Evolutionary conservation across 805 yeast genomes (phyloP).

Genomic region (Diddensiella transvaalensis): DNA sequence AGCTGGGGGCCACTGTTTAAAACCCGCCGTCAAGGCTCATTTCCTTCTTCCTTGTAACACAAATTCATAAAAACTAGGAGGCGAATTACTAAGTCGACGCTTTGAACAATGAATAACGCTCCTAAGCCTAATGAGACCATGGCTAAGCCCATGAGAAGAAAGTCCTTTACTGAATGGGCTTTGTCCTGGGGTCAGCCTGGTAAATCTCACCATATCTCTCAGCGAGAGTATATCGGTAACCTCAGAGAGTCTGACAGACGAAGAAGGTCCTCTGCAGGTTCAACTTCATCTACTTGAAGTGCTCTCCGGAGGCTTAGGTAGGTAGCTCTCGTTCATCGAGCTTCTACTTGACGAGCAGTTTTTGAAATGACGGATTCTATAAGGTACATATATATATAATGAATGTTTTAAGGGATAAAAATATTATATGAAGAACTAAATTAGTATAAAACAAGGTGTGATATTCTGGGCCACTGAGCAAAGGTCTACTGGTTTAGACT

Average conservation of each 20-base stretch:
- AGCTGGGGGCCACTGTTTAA: too few relatives aligned
- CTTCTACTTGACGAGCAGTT: too few relatives aligned
- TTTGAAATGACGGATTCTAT: too few relatives aligned
- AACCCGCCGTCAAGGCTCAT: too few relatives aligned
- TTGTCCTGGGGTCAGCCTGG: slow-evolving; percentile 6
- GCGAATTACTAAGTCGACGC: too few relatives aligned
- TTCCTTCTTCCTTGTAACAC: too few relatives aligned
- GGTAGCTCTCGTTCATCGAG: too few relatives aligned
- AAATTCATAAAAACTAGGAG: too few relatives aligned
- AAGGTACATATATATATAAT: not conserved
- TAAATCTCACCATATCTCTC: slow-evolving; percentile 10
- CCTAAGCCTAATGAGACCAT: not conserved
- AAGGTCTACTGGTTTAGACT: not conserved
- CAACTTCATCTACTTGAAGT: slow-evolving; percentile 6
- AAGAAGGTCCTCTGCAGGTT: slow-evolving; percentile 10
- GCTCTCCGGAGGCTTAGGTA: too few relatives aligned
- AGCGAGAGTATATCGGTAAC: slow-evolving; percentile 13
- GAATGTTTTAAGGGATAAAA: not conserved
- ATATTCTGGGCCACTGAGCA: too few relatives aligned
- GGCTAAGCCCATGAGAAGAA: slow-evolving; percentile 2
- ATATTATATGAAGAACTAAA: too few relatives aligned
- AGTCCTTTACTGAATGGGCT: slow-evolving; percentile 14
- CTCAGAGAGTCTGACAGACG: slow-evolving; percentile 11
- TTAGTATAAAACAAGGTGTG: too few relatives aligned
- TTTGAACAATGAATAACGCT: not conserved